Base-by-base conservation (phyloP, 805 yeast genomes). In the Scheffersomyces amazonensis region DNA sequence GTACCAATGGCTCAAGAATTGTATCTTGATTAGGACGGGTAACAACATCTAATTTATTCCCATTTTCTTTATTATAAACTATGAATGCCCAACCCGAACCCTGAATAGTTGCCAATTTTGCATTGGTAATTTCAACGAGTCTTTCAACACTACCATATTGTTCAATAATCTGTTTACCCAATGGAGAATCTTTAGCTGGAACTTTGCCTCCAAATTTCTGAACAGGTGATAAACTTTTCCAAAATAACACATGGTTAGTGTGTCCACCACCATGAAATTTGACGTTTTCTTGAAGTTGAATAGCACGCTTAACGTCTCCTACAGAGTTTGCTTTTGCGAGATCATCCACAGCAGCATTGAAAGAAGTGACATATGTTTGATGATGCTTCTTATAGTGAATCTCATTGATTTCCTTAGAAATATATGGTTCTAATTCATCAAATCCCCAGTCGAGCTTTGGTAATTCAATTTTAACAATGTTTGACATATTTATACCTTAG, bases 71-170 rank as follows among this genome's bases (percentile, higher is more conserved):
- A 74, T 87, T 84, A 76, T 84, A 85, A 52, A 81, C 95, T 47
- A 88, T 71, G 73, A 90, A 88, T 22, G 93, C 93, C 96, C 96
- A 88, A 32, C 96, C 96, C 5, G 96, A 84, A 59, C 96, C 96
- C 69, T 88, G 96, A 53, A 88, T 76, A 41, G 93, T 93, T 25
- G 95, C 95, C 53, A 88, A 54, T 40, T 52, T 56, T 36, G 40
- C 41, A 64, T 87, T 88, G 49, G 90, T 78, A 42, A 75, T 54
- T 29, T 65, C 52, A 43, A 81, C 79, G 63, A 89, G 71, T 40
- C 71, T 73, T 51, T 89, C 96, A 43, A 84, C 65, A 13, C 82
- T 73, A 24, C 96, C 96, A 56, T 75, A 87, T 59, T 84, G 81
- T 31, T 64, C 68, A 35, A 60, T 54, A 43, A 88, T 77, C 46